Evolutionary conservation across 495 filamentous ascomycete genomes (phyloP).

Genomic region (Cercophora newfieldiana): DNA sequence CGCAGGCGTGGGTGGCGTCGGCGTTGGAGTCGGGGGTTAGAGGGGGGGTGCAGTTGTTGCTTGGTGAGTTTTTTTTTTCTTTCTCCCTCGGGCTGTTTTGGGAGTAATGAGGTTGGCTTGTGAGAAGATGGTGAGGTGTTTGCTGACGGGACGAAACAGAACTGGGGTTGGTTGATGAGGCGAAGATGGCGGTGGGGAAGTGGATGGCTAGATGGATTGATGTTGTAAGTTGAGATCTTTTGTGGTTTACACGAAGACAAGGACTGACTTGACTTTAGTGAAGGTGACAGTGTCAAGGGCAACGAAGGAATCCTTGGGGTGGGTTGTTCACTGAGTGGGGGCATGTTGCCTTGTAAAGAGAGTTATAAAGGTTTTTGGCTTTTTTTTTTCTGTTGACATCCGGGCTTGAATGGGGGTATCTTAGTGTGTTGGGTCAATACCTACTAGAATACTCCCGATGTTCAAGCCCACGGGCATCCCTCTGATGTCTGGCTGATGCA

Average conservation of each 20-base stretch:
- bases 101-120: background rate
- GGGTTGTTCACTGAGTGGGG: too few species aligned
- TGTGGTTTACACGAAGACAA: background rate
- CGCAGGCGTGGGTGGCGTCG: constrained; percentile 70
- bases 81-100: background rate
- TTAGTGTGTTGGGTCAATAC: too few species aligned
- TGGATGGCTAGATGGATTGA: constrained; percentile 70
- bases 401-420: too few species aligned
- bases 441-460: too few species aligned
- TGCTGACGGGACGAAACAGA: constrained; percentile 30
- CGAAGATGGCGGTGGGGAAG: constrained; percentile 59
- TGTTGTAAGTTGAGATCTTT: constrained; percentile 8
- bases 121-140: background rate
- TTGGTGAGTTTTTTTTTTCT: constrained; percentile 36
- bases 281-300: background rate
- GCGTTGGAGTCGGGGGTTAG: constrained; percentile 67
- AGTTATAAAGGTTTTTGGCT: too few species aligned
- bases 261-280: background rate
- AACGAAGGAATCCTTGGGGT: too few species aligned
- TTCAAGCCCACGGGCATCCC: too few species aligned
- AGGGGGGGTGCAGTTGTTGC: constrained; percentile 62
- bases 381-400: too few species aligned
- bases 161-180: constrained; percentile 69
- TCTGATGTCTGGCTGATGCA: too few species aligned
- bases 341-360: too few species aligned